Percentiles rank a stretch among this genome's conserved stretches.
Evolutionary conservation across 768 basidiomycete species (phyloP).

Genomic region (Paxillus ammoniavirescens): DNA sequence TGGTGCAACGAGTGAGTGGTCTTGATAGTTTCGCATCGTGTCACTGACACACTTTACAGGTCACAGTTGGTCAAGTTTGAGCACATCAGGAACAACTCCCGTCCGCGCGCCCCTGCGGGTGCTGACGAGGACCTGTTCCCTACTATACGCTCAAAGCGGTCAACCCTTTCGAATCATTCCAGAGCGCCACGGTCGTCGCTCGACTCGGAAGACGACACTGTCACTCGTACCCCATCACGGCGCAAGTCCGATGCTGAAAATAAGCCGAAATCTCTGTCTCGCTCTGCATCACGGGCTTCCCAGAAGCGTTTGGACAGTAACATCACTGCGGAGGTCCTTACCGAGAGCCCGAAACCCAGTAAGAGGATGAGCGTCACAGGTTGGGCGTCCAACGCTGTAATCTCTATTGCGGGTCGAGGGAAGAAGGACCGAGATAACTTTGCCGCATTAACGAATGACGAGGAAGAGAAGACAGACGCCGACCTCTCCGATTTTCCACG

Average conservation of each 20-base stretch:
- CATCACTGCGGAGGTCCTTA: conserved; percentile 37
- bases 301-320: conserved; percentile 64
- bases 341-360: conserved; percentile 36
- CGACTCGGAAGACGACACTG: conserved; percentile 39
- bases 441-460: conserved; percentile 50
- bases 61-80: conserved; percentile 29
- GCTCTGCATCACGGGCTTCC: conserved; percentile 58
- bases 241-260: conserved; percentile 43
- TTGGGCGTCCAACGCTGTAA: conserved; percentile 70
- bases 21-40: not conserved
- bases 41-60: conserved; percentile 21
- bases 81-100: conserved; percentile 15
- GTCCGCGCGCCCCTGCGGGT: conserved; percentile 14
- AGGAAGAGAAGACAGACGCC: conserved; percentile 27
- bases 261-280: conserved; percentile 48
- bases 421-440: conserved; percentile 66
- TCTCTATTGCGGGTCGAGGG: conserved; percentile 53
- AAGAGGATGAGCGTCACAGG: conserved; percentile 38
- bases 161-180: conserved; percentile 20
- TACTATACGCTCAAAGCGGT: conserved; percentile 35
- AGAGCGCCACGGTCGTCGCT: conserved; percentile 11
- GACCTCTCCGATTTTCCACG: conserved; percentile 27
- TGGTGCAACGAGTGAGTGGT: conserved; percentile 65
- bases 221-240: conserved; percentile 23
- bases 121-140: conserved; percentile 28